These are phyloP conservation scores for Ciborinia camelliae DNA, from an alignment of 2,329 filamentous ascomycete species.

Conservation along the genomic window DNA sequence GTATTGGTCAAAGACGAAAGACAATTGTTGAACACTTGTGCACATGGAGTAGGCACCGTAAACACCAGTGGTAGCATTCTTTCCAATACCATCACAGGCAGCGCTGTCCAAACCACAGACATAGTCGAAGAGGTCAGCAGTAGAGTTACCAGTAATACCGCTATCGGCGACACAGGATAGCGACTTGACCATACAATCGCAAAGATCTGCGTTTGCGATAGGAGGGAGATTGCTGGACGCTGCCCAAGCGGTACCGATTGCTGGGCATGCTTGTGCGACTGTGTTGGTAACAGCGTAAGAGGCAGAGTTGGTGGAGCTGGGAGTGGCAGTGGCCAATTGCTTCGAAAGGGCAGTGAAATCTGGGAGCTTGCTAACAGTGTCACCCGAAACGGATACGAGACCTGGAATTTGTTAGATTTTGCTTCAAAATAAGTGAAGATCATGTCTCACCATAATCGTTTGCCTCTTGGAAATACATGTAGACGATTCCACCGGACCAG, in stretches of 20 bases:
- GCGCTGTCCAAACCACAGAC: slow-evolving; percentile 60
- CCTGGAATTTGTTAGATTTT: slow-evolving; percentile 44
- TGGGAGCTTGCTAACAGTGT: slow-evolving; percentile 60
- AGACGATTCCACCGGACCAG: slow-evolving; percentile 95
- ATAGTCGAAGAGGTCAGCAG: slow-evolving; percentile 67
- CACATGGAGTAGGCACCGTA: slow-evolving; percentile 82
- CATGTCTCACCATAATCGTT: slow-evolving; percentile 73
- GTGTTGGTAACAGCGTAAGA: slow-evolving; percentile 74
- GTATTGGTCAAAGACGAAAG: slow-evolving; percentile 71
- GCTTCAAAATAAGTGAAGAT: neutral
- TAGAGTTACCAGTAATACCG: slow-evolving; percentile 54
- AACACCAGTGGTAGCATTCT: slow-evolving; percentile 62
- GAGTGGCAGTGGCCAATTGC: slow-evolving; percentile 65
- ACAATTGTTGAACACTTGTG: slow-evolving; percentile 64
- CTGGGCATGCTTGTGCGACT: slow-evolving; percentile 67
- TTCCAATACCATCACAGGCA: slow-evolving; percentile 65
- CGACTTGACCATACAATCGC: slow-evolving; percentile 78
- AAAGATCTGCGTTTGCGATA: slow-evolving; percentile 72
- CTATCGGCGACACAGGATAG: slow-evolving; percentile 66
- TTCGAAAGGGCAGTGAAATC: slow-evolving; percentile 73
- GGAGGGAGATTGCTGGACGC: slow-evolving; percentile 73
- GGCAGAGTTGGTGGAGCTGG: slow-evolving; percentile 61
- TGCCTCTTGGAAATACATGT: slow-evolving; percentile 93
- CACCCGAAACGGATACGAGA: slow-evolving; percentile 61
- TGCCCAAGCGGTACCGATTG: slow-evolving; percentile 61